A percentile compares a stretch with the other conserved stretches of the same genome.
Conservation (phyloP, 148 eudicot species). For the Salicornia ramosissima region DNA sequence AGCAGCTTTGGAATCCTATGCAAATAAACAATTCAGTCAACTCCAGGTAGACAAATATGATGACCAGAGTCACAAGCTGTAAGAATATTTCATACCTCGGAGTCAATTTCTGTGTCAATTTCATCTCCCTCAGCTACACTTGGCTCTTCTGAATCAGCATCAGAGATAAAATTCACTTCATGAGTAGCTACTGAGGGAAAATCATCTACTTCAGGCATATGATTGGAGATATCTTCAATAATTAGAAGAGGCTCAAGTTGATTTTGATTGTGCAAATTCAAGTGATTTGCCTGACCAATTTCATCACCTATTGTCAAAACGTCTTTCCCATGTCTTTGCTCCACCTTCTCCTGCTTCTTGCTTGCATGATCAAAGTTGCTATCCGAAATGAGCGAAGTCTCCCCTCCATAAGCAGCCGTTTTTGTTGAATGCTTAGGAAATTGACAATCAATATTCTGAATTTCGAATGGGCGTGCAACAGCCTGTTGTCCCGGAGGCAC, state of each 20-base stretch:
- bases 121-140: constrained; percentile 34
- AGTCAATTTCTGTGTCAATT: constrained; percentile 28
- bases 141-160: constrained; percentile 31
- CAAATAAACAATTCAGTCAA: constrained; percentile 23
- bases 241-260: constrained; percentile 40
- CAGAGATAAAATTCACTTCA: constrained; percentile 25
- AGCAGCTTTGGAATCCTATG: constrained; percentile 44
- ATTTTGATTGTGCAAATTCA: constrained; percentile 23
- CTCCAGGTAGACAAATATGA: constrained; percentile 8
- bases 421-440: constrained; percentile 21
- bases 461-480: constrained; percentile 29
- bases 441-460: constrained; percentile 24
- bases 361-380: constrained; percentile 26
- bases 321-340: constrained; percentile 25
- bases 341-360: constrained; percentile 29
- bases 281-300: constrained; percentile 19
- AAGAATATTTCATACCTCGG: constrained; percentile 40
- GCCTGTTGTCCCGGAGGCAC: constrained; percentile 28
- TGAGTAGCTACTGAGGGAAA: constrained; percentile 25
- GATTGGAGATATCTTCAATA: constrained; percentile 31
- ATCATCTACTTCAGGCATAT: constrained; percentile 26
- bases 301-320: constrained; percentile 17
- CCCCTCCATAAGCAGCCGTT: constrained; percentile 31
- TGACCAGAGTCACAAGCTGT: constrained; percentile 13
- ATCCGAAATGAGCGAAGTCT: constrained; percentile 39